A percentile compares a stretch with the other conserved stretches of the same genome.
phyloP scores from a whole-genome alignment of 2,329 filamentous ascomycete species.

The Alternaria sp. region DNA sequence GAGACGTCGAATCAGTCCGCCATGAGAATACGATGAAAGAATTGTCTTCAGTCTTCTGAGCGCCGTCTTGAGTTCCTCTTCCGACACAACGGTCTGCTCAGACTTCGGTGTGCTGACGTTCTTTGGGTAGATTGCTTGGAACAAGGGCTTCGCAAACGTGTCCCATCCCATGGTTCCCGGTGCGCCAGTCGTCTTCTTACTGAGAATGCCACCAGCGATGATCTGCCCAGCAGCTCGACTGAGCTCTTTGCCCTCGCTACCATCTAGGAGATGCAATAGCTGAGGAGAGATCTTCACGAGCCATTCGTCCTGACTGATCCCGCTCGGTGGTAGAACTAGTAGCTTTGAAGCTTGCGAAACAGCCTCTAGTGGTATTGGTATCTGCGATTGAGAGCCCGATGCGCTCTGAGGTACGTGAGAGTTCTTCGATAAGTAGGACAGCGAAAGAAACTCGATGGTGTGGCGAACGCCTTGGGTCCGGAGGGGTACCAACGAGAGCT shows the following conservation, averaged over 20 bases:
- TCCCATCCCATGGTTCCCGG: constrained; percentile 68
- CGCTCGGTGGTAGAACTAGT: constrained; percentile 64
- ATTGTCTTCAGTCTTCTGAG: constrained; percentile 64
- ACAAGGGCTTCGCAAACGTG: constrained; percentile 65
- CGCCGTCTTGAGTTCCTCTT: constrained; percentile 57
- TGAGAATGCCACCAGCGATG: constrained; percentile 71
- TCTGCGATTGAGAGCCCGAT: constrained; percentile 46
- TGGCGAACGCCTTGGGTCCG: constrained; percentile 68
- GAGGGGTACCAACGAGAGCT: constrained; percentile 67
- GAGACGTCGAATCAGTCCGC: constrained; percentile 68
- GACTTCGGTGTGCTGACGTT: constrained; percentile 32
- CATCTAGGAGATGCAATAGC: constrained; percentile 67
- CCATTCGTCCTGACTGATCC: constrained; percentile 64
- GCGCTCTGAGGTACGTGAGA: constrained; percentile 49
- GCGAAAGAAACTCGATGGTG: constrained; percentile 73
- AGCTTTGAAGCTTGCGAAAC: constrained; percentile 68
- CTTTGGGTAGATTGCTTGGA: constrained; percentile 57
- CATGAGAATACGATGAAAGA: constrained; percentile 69
- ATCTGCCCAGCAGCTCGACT: constrained; percentile 66
- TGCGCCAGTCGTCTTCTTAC: constrained; percentile 67
- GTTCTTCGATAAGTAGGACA: constrained; percentile 64
- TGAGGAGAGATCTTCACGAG: constrained; percentile 67
- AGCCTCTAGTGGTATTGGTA: constrained; percentile 72
- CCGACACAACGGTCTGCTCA: constrained; percentile 58
- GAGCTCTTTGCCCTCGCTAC: constrained; percentile 63